phyloP scores from a whole-genome alignment of 345 rosid species.

The Murraya koenigii region DNA sequence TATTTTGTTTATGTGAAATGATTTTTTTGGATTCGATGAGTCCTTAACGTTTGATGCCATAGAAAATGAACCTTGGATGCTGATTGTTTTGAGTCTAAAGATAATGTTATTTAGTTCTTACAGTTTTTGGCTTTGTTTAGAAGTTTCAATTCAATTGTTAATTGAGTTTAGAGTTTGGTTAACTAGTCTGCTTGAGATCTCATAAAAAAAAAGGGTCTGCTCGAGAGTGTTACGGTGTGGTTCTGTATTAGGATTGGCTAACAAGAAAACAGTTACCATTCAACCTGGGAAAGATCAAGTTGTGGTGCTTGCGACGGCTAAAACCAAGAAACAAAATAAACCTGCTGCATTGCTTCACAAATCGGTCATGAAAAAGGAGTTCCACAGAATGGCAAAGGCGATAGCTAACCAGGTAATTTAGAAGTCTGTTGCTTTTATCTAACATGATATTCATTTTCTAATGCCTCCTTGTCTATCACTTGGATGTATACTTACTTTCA shows the following conservation, averaged over 20 bases:
- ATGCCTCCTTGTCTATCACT: neutral
- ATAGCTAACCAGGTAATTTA: constrained; percentile 52
- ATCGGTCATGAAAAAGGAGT: constrained; percentile 59
- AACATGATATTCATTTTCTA: neutral
- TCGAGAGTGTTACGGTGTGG: neutral
- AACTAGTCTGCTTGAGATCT: neutral
- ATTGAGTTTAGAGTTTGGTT: neutral
- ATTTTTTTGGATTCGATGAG: neutral
- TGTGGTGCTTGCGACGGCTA: constrained; percentile 67
- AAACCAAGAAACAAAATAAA: constrained; percentile 71
- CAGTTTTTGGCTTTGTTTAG: neutral
- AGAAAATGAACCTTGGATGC: neutral
- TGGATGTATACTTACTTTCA: neutral
- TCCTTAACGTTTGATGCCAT: too few relatives aligned
- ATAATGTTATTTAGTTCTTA: neutral
- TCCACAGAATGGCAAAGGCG: constrained; percentile 58
- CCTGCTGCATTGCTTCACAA: constrained; percentile 49
- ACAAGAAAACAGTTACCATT: constrained; percentile 75
- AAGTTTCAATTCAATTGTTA: neutral
- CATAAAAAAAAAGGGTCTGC: too few relatives aligned
- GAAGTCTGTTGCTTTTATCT: neutral
- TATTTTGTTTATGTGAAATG: neutral
- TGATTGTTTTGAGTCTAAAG: neutral
- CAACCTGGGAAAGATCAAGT: constrained; percentile 62
- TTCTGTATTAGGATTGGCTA: constrained; percentile 44